Base-by-base conservation (phyloP, 345 rosid genomes). In the Cardamine chenopodiifolia region DNA sequence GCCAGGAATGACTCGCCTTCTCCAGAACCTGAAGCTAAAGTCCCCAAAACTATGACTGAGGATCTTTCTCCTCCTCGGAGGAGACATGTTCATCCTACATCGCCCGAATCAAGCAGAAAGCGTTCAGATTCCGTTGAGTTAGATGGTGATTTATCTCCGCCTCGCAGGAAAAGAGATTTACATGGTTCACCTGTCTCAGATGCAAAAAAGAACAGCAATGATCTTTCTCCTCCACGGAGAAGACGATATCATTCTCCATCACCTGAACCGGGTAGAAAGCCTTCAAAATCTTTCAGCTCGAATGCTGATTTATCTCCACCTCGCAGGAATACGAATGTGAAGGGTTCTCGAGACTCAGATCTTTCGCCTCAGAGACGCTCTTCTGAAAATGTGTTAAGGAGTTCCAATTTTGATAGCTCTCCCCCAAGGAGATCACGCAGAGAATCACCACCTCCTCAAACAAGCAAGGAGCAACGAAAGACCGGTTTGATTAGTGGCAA, bases 401-500 rank as follows among this genome's bases (percentile, higher is more conserved):
- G 75, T 58, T 66, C 81, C 45, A 82, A 49, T 63, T 48, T 62
- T 32, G 91, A 85, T 65, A 79, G 82, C 64, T 88, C 96, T 59
- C 90, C 86, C 8, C 85, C 87, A 11, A 83, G 96, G 79, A 89
- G 83, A 82, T 72, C 59, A 29, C 73, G 73, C 74, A 83, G 76
- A 66, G 83, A 79, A 57, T 71, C 78, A 23, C 59, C 82, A 61
- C 79, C 59, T 72, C 60, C 82, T 42, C 77, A 68, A 61, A 57
- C 83, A 59, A 71, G 66, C 3, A 86, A 73, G 74, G 90, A 79
- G 62, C 70, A 17, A 57, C 80, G 68, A 45, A 86, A 83, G 76
- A 84, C 90, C 29, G 98, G 98, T 66, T 75, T 94, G 65, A 83
- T 90, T 72, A 81, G 85, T 74, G 95, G 95, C 58, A 79, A 70